Evolutionary conservation across 148 eudicot genomes (phyloP).

Genomic region (Dysphania ambrosioides): DNA sequence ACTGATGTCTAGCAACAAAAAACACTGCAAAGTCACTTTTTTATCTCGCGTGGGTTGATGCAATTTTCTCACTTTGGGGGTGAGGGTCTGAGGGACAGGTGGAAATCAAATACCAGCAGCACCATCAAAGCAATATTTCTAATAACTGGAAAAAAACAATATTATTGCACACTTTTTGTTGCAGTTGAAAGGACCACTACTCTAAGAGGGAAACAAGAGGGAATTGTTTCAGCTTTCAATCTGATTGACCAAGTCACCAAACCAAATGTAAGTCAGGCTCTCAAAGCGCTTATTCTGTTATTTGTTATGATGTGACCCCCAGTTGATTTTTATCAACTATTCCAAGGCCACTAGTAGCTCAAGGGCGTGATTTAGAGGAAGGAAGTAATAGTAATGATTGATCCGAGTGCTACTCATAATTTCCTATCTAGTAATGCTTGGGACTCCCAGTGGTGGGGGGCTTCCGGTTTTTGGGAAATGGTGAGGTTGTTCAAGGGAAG

Average conservation of each 20-base stretch:
- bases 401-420: too few relatives aligned
- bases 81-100: not conserved
- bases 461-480: too few relatives aligned
- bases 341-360: not conserved
- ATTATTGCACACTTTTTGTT: not conserved
- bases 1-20: not conserved
- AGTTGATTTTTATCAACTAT: not conserved
- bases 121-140: not conserved
- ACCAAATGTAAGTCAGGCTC: not conserved
- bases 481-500: too few relatives aligned
- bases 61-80: not conserved
- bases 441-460: too few relatives aligned
- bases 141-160: not conserved
- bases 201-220: too few relatives aligned
- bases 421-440: too few relatives aligned
- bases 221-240: not conserved
- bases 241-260: not conserved
- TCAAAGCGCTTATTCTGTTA: not conserved
- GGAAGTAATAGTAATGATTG: too few relatives aligned
- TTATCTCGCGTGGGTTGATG: not conserved
- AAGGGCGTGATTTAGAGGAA: too few relatives aligned
- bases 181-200: not conserved
- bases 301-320: not conserved
- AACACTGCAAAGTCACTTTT: not conserved
- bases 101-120: not conserved